Evolutionary conservation across 805 yeast species (phyloP), one percentile per base, ranked within the genome.

Genomic region (Metschnikowia koreensis): DNA sequence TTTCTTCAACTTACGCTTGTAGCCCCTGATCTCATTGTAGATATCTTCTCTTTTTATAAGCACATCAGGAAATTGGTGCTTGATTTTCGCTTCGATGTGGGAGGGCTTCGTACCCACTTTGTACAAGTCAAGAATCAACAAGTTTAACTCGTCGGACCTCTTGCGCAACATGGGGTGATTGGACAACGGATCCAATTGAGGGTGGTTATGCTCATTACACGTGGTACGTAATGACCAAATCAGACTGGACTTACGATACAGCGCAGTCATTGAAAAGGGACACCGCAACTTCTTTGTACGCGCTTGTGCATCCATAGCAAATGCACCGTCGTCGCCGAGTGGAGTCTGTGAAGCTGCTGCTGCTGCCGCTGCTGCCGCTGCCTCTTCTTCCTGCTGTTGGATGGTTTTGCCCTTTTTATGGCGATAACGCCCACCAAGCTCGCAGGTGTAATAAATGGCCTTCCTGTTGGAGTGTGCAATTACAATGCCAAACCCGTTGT

Each of bases 191-290:
- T 79, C 82, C 55, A 80, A 70, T 60, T 79, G 81, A 22, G 83
- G 82, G 61, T 81, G 84, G 61, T 81, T 81, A 65, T 81, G 84
- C 59, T 79, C 81, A 63, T 79, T 79, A 57, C 82, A 77, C 10
- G 81, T 77, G 12, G 81, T 79, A 49, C 75, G 74, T 44, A 81
- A 66, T 17, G 80, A 76, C 84, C 84, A 81, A 39, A 69, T 72
- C 48, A 74, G 73, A 48, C 73, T 75, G 44, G 74, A 70, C 59
- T 80, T 81, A 29, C 80, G 77, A 60, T 65, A 79, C 59, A 74
- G 72, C 29, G 85, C 84, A 40, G 82, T 80, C 81, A 81, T 79
- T n/a, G 82, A 70, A 63, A 79, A 81, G 26, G 83, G 84, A 64
- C 85, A 81, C 57, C 74, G 75, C 52, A 79, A 74, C 60, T 80